Evolutionary conservation across 345 rosid species (phyloP).

Genomic region (Cardamine chenopodiifolia): DNA sequence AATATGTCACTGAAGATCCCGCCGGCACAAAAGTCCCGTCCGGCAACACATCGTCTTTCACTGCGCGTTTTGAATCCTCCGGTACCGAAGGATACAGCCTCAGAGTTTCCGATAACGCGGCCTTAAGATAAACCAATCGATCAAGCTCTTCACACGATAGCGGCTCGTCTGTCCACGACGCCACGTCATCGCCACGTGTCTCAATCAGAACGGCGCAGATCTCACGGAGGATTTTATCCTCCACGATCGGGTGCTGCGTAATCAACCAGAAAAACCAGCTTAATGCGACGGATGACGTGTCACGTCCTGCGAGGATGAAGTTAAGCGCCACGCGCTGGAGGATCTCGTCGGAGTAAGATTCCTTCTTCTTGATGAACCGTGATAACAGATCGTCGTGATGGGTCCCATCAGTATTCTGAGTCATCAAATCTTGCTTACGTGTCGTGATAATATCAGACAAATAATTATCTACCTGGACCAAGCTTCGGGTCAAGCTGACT

Average conservation of each 20-base stretch:
- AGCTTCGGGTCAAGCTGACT: slow-evolving; percentile 76
- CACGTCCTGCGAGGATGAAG: slow-evolving; percentile 96
- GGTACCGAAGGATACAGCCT: slow-evolving; percentile 95
- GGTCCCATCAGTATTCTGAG: slow-evolving; percentile 52
- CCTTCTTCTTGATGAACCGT: slow-evolving; percentile 88
- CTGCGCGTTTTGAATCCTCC: slow-evolving; percentile 81
- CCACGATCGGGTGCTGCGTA: slow-evolving; percentile 60
- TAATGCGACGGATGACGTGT: slow-evolving; percentile 91
- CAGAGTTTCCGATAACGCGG: slow-evolving; percentile 84
- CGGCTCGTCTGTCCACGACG: slow-evolving; percentile 69
- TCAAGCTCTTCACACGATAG: slow-evolving; percentile 75
- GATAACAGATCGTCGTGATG: slow-evolving; percentile 92
- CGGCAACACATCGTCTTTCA: slow-evolving; percentile 75
- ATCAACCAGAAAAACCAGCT: slow-evolving; percentile 94
- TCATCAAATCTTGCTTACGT: slow-evolving; percentile 71
- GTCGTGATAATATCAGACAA: slow-evolving; percentile 65
- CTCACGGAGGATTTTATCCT: slow-evolving; percentile 72
- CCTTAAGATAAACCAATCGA: slow-evolving; percentile 73
- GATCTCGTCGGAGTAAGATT: slow-evolving; percentile 69
- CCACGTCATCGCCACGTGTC: slow-evolving; percentile 70
- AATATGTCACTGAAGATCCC: slow-evolving; percentile 86
- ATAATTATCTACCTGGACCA: slow-evolving; percentile 64
- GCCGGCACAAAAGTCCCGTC: slow-evolving; percentile 93
- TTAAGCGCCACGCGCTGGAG: slow-evolving; percentile 92
- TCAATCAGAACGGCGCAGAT: slow-evolving; percentile 59